Evolutionary conservation across 2,329 filamentous ascomycete species (phyloP), one percentile per base, ranked within the genome.

Genomic region (Aspergillus hortae): DNA sequence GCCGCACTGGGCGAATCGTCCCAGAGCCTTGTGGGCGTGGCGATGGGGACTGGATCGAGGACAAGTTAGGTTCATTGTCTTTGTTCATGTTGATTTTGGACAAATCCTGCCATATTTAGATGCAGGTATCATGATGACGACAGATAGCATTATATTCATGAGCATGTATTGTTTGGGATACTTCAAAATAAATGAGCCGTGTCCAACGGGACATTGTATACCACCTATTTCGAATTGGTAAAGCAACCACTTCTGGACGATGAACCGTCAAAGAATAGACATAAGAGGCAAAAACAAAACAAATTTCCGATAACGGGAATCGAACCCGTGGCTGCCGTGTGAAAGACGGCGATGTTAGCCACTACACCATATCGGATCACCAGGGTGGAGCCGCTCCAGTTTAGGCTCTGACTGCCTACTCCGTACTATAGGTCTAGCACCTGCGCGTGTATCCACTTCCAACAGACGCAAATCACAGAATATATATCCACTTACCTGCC

Each of bases 1-100:
- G 59, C 60, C 11, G 55, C 60, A 27, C 61, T 65, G 7, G 61
- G 58, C n/a, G 66, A 63, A 35, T 10, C 27, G 2, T 67, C 67
- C 4, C 69, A 67, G 46, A 70, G 69, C 52, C 55, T 72, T 11
- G 65, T 72, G 1, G 70, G 67, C 0, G 67, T 72, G 51, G 69
- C 70, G 14, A 59, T 72, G 49, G 66, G 67, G 4, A 61, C 63
- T 41, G 60, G 56, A 15, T 52, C 58, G n/a, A 58, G 63, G 44
- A 57, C 55, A 46, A 68, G 61, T 47, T 64, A 50, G 62, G 5
- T n/a, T 17, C 35, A 36, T 14, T 27, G 7, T 30, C 27, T 30
- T 30, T 30, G 6, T 30, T 30, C 11, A 23, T 6, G 23, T 30
- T 17, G 35, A n/a, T 38, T 38, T n/a, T 15, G 35, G 7, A 38